These are phyloP conservation scores for Capronia epimyces DNA, from an alignment of 2,329 filamentous ascomycete species.

Conservation along the genomic window DNA sequence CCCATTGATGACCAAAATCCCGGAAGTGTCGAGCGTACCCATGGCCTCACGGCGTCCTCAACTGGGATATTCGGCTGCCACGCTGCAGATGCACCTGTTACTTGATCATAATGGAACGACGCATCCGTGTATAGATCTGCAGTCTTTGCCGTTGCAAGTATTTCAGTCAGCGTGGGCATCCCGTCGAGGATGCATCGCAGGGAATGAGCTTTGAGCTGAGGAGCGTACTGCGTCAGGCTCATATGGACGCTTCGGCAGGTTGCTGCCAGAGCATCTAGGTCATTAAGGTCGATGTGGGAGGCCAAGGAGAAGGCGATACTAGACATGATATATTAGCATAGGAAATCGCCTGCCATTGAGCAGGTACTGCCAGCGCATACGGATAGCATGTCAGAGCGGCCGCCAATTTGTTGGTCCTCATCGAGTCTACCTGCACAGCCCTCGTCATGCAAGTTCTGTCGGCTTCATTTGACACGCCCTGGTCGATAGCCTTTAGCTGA, in stretches of 20 bases:
- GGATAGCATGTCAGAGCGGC: slow-evolving; percentile 46
- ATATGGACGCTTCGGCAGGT: slow-evolving; percentile 75
- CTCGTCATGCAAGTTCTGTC: background rate
- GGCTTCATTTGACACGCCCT: slow-evolving; percentile 1
- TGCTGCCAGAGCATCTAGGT: slow-evolving; percentile 73
- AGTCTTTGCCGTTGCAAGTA: slow-evolving; percentile 19
- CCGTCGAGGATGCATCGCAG: slow-evolving; percentile 74
- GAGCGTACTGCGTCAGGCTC: slow-evolving; percentile 72
- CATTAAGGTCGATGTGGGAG: slow-evolving; percentile 75
- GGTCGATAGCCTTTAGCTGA: slow-evolving; percentile 12
- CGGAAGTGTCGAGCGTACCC: background rate
- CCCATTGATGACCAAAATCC: slow-evolving; percentile 39
- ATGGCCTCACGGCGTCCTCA: background rate
- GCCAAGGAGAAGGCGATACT: slow-evolving; percentile 75
- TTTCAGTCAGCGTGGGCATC: slow-evolving; percentile 36
- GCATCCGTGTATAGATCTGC: slow-evolving; percentile 1
- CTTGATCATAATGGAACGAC: background rate
- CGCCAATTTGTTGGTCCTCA: slow-evolving; percentile 32
- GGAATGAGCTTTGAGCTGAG: slow-evolving; percentile 65
- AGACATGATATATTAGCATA: slow-evolving; percentile 28
- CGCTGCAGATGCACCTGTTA: background rate
- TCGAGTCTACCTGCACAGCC: background rate
- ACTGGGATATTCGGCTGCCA: slow-evolving; percentile 26
- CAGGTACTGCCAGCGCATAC: slow-evolving; percentile 32
- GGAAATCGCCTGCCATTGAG: slow-evolving; percentile 20